Evolutionary conservation across 1,284 basidiomycete species (phyloP).

Genomic region (Trichosporon coremiiforme): DNA sequence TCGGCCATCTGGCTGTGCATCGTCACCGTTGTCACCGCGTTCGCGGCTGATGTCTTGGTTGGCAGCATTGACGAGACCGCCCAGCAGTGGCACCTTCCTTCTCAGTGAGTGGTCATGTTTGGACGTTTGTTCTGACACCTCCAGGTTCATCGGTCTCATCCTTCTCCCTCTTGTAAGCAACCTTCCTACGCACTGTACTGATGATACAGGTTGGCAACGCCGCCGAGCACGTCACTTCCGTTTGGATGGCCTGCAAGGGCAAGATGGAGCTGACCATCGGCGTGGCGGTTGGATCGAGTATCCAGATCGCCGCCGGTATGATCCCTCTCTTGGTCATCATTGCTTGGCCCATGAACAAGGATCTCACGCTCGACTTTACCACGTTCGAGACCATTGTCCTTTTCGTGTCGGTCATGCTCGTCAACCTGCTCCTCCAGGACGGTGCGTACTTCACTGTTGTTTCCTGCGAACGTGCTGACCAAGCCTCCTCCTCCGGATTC

Average conservation of each 20-base stretch:
- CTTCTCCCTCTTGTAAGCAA: slow-evolving; percentile 58
- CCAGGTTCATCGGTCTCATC: slow-evolving; percentile 58
- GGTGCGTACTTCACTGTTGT: slow-evolving; percentile 46
- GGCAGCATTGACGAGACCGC: slow-evolving; percentile 89
- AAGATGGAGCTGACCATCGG: slow-evolving; percentile 72
- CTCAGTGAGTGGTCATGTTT: slow-evolving; percentile 55
- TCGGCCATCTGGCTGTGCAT: slow-evolving; percentile 62
- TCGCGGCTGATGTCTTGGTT: slow-evolving; percentile 73
- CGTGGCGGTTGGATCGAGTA: slow-evolving; percentile 86
- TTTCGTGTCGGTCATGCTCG: slow-evolving; percentile 80
- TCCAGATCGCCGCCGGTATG: slow-evolving; percentile 88
- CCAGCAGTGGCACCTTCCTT: slow-evolving; percentile 74
- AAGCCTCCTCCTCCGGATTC: background rate
- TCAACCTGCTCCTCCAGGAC: slow-evolving; percentile 74
- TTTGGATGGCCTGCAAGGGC: slow-evolving; percentile 87
- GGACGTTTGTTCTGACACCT: slow-evolving; percentile 19
- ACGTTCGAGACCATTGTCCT: slow-evolving; percentile 71
- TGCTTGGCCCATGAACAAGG: slow-evolving; percentile 75
- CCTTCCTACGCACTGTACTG: too few relatives aligned
- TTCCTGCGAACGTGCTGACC: background rate
- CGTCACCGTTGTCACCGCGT: slow-evolving; percentile 78
- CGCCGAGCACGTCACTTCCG: slow-evolving; percentile 71
- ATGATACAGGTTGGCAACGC: slow-evolving; percentile 62
- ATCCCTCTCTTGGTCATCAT: slow-evolving; percentile 80
- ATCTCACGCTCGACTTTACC: slow-evolving; percentile 78